phyloP scores from a whole-genome alignment of 805 yeast species.

The Ogataea dorogensis region DNA sequence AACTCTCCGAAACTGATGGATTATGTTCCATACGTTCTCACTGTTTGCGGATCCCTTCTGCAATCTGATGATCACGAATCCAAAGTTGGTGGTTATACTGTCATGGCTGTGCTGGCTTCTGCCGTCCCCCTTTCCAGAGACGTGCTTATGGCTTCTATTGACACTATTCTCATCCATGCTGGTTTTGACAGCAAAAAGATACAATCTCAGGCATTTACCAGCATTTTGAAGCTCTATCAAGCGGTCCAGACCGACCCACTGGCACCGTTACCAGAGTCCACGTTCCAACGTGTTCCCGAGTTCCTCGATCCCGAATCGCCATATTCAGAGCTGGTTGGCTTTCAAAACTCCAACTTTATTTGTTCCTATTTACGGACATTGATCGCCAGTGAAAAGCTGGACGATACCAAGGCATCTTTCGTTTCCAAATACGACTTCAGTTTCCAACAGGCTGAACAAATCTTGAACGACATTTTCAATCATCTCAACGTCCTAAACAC shows the following conservation, averaged over 20 bases:
- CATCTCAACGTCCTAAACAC: slow-evolving; percentile 13
- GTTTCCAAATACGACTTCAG: slow-evolving; percentile 17
- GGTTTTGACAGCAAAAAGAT: slow-evolving; percentile 23
- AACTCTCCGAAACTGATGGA: slow-evolving; percentile 42
- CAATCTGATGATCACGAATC: slow-evolving; percentile 51
- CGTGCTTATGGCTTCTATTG: slow-evolving; percentile 59
- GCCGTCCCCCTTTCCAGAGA: slow-evolving; percentile 62
- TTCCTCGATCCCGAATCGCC: slow-evolving; percentile 21
- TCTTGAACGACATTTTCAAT: slow-evolving; percentile 24
- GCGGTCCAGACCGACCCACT: slow-evolving; percentile 37
- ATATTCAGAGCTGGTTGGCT: slow-evolving; percentile 20
- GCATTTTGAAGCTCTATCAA: slow-evolving; percentile 50
- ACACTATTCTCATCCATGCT: slow-evolving; percentile 45
- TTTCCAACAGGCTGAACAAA: slow-evolving; percentile 22
- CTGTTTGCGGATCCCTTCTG: slow-evolving; percentile 55
- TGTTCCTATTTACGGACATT: slow-evolving; percentile 30
- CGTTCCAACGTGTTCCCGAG: slow-evolving; percentile 24
- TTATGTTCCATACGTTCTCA: slow-evolving; percentile 56
- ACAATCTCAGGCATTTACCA: slow-evolving; percentile 41
- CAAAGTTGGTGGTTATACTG: slow-evolving; percentile 81
- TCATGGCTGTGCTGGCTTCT: slow-evolving; percentile 72
- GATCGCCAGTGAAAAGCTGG: slow-evolving; percentile 19
- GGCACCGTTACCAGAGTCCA: slow-evolving; percentile 27
- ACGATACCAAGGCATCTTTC: slow-evolving; percentile 10
- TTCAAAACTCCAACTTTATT: slow-evolving; percentile 27